A percentile compares a stretch with the other conserved stretches of the same genome.
Conservation (phyloP, 768 basidiomycete genomes). For the Calocybe cyanea region DNA sequence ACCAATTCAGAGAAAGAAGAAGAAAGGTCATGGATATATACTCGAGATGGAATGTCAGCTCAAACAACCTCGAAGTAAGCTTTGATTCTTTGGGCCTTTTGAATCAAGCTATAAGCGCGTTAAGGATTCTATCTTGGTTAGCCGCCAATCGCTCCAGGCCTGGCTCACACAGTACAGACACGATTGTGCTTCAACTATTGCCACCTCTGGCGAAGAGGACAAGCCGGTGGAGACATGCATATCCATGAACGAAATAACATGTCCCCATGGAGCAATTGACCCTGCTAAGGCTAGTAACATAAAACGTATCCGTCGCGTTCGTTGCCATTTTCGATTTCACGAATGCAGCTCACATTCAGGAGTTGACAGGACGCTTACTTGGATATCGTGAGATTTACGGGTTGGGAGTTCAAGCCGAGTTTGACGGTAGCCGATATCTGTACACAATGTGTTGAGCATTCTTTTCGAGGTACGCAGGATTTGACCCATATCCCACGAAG, state of each 20-base stretch:
- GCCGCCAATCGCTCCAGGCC: slow-evolving; percentile 52
- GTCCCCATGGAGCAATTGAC: slow-evolving; percentile 59
- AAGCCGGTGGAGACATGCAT: slow-evolving; percentile 20
- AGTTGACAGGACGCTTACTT: slow-evolving; percentile 38
- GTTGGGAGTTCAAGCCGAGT: slow-evolving; percentile 45
- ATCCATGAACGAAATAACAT: slow-evolving; percentile 48
- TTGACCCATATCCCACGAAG: background rate
- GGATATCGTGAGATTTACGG: slow-evolving; percentile 38
- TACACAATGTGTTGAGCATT: slow-evolving; percentile 47
- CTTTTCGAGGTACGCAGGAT: slow-evolving; percentile 50
- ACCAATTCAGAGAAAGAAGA: slow-evolving; percentile 47
- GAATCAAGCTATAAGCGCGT: slow-evolving; percentile 1
- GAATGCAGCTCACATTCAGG: background rate
- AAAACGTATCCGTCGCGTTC: slow-evolving; percentile 64
- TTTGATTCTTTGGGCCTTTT: background rate
- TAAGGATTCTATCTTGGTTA: slow-evolving; percentile 55
- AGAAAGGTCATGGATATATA: slow-evolving; percentile 58
- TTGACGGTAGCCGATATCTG: slow-evolving; percentile 56
- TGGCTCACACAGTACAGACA: slow-evolving; percentile 52
- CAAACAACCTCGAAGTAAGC: slow-evolving; percentile 37
- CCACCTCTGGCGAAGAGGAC: slow-evolving; percentile 4
- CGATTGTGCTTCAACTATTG: slow-evolving; percentile 11
- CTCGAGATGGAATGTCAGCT: slow-evolving; percentile 52
- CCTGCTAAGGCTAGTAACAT: slow-evolving; percentile 56
- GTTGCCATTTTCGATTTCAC: slow-evolving; percentile 9